Evolutionary conservation across 441 rosid species (phyloP).

Genomic region (Pelargonium citronellum): DNA sequence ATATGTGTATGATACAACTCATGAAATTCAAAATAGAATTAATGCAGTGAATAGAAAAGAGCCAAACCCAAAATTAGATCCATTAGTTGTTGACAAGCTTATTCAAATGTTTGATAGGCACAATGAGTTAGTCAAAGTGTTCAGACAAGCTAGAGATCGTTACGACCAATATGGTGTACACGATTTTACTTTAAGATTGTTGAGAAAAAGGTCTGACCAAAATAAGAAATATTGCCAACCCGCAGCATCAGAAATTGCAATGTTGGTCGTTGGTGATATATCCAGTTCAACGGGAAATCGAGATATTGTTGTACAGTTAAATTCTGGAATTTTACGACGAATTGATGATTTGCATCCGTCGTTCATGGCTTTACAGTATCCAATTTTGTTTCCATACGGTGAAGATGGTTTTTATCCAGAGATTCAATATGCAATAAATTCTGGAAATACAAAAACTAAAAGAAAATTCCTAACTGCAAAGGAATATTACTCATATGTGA

Average conservation of each 20-base stretch:
- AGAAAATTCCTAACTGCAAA: too few relatives aligned
- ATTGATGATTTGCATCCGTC: neutral
- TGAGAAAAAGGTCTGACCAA: neutral
- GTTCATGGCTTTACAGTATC: neutral
- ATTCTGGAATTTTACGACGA: neutral
- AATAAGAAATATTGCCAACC: neutral
- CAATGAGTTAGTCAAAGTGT: neutral
- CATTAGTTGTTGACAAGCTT: too few relatives aligned
- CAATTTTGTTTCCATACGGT: neutral
- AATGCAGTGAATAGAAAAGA: neutral
- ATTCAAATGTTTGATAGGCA: too few relatives aligned
- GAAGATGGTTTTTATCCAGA: neutral
- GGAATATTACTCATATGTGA: too few relatives aligned
- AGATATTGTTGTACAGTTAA: neutral
- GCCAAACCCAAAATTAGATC: neutral
- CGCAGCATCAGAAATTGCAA: neutral
- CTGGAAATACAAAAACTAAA: neutral
- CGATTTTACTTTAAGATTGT: neutral
- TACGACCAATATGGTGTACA: neutral
- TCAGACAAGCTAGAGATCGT: neutral
- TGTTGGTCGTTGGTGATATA: neutral
- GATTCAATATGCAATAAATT: neutral
- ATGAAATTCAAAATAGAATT: neutral
- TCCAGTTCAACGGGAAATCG: fast-evolving
- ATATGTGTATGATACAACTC: conserved; percentile 5